Base-by-base conservation (phyloP, 1,139 yeast genomes). In the Entelexis sorbosivorans region DNA sequence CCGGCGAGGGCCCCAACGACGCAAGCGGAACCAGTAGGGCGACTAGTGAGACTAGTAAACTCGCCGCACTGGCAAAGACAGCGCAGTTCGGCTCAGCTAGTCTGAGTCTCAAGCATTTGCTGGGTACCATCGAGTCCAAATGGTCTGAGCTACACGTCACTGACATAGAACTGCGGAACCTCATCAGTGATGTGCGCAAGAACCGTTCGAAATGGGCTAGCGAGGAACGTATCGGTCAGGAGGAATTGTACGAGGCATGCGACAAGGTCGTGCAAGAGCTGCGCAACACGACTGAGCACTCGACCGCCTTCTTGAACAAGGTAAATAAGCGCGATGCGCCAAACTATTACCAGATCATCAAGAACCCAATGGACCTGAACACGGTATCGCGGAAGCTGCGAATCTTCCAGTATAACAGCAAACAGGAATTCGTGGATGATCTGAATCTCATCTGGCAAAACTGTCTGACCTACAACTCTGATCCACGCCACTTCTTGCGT, bases 251-350 rank as follows among this genome's bases (percentile, higher is more conserved):
- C 63, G 98, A 93, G 60, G 96, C 96, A 0, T 91, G 96, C 61
- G 98, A 93, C 62, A 89, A 87, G 63, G 98, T 91, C 1, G 91
- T 89, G 0, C 70, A 81, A 56, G 98, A 93, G 61, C 71, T 93
- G 40, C 75, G 98, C 62, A 87, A 93, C 11, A 87, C 83, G 59
- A 91, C 98, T 0, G 97, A 91, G 63, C 97, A 91, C 66, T 89
- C 97, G 0, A 88, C 97, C 0, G 96, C 97, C 0, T 93, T 93
- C 63, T 73, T 93, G 59, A 91, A 89, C 67, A 85, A 87, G 63
- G 99, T 93, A 20, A 86, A 94, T 53, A 91, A 91, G 65, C 75
- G 98, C 54, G 99, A 93, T 63, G 99, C 98, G 0, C 99, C 98
- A 8, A 89, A 91, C 63, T 93, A 93, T 68, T 88, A 88, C 55